Base-by-base conservation (phyloP, 2,329 filamentous ascomycete genomes). In the Fusarium odoratissimum region DNA sequence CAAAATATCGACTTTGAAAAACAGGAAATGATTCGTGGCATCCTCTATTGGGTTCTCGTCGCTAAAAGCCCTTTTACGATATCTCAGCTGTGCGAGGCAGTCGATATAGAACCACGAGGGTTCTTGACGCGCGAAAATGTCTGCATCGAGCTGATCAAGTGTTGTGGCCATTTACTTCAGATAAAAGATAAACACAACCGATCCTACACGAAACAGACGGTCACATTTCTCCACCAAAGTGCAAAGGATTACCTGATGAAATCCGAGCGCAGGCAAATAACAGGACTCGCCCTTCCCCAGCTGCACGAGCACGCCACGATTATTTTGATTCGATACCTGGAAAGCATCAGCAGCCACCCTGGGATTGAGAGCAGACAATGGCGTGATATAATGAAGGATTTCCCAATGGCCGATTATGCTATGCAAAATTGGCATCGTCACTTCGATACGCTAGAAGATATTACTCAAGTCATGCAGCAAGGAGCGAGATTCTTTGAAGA, bases 91-190 rank as follows among this genome's bases (percentile, higher is more conserved):
- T 74, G 67, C 8, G 67, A 66, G 1, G 72, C 67, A 6, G 37
- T 51, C 4, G 17, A 16, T 3, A 45, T 73, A 2, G 0, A 63
- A 14, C 17, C 48, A 44, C n/a, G 0, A 3, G 48, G 12, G 12
- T 8, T 16, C 14, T 19, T 74, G 28, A 38, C 31, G 3, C 56
- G 58, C 7, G 59, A 69, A 21, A 10, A 31, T 12, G 38, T 57
- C 8, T 71, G 60, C 37, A 21, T 67, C 4, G 51, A 64, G 11
- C 25, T 49, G 10, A 12, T 61, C 8, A 8, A 11, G 3, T 37
- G 21, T 12, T 71, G 71, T 17, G 59, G 64, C 1, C 60, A 71
- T 25, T 23, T 74, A 5, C 72, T 72, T 33, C 60, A 64, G 16
- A 44, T n/a, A 40, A 40, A 21, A 40, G 11, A n/a, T 37, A 8